Percentiles rank a stretch among this genome's conserved stretches.
phyloP scores from a whole-genome alignment of 1,284 basidiomycete species.

The Heterobasidion irregulare region DNA sequence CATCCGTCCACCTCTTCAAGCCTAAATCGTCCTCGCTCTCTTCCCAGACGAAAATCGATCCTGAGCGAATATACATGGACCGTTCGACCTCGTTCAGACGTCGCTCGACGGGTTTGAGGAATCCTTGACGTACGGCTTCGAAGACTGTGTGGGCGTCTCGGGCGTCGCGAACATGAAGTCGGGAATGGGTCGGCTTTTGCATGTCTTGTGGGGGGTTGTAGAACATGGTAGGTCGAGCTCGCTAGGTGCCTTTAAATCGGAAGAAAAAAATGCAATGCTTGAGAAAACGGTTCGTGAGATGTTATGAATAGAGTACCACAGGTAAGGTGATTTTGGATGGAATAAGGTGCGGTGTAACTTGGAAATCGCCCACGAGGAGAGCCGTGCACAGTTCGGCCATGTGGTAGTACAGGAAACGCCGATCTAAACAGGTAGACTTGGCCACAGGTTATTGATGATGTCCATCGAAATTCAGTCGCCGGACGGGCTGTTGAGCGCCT shows the following conservation, averaged over 20 bases:
- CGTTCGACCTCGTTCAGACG: conserved; percentile 54
- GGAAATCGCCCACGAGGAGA: conserved; percentile 6
- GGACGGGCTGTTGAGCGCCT: background rate
- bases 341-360: conserved; percentile 11
- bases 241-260: conserved; percentile 8
- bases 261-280: conserved; percentile 4
- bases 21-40: conserved; percentile 56
- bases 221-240: conserved; percentile 21
- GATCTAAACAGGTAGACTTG: background rate
- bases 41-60: conserved; percentile 59
- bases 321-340: conserved; percentile 5
- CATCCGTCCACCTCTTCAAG: conserved; percentile 58
- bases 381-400: conserved; percentile 9
- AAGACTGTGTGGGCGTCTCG: conserved; percentile 52
- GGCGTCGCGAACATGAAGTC: conserved; percentile 55
- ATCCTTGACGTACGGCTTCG: conserved; percentile 49
- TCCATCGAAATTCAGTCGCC: background rate
- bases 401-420: conserved; percentile 10
- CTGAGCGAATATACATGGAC: conserved; percentile 44
- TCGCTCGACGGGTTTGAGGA: conserved; percentile 38
- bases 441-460: background rate
- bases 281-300: conserved; percentile 13
- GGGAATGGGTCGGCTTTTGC: conserved; percentile 52
- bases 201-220: conserved; percentile 31
- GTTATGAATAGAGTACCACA: conserved; percentile 8